Evolutionary conservation across 108 stramenopile species (phyloP).

Genomic region (Fragilariopsis cylindrus): DNA sequence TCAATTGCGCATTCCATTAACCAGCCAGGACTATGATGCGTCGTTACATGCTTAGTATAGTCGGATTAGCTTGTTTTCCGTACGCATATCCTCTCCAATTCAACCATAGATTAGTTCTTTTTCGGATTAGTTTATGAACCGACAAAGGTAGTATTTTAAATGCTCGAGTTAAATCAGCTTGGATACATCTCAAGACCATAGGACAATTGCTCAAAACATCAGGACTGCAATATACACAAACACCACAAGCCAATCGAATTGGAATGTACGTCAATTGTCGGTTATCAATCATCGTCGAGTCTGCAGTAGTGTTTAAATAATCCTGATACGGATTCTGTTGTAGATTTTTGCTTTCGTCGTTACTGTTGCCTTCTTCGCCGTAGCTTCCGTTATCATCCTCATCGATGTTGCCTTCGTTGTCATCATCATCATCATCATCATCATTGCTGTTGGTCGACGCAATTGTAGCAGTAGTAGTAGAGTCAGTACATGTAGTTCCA

Average conservation of each 20-base stretch:
- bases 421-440: neutral
- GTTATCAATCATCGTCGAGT: constrained; percentile 61
- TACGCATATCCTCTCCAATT: constrained; percentile 59
- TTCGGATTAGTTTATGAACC: constrained; percentile 51
- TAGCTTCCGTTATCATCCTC: neutral
- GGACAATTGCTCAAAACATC: constrained; percentile 61
- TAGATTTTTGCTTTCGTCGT: neutral
- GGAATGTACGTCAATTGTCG: constrained; percentile 48
- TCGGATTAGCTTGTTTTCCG: constrained; percentile 56
- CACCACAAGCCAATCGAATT: constrained; percentile 55
- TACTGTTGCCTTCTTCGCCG: neutral
- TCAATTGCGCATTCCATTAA: constrained; percentile 66
- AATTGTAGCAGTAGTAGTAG: no score
- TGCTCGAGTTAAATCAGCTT: constrained; percentile 56
- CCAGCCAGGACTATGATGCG: constrained; percentile 77
- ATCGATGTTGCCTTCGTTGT: constrained; percentile 12
- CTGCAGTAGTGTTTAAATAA: neutral
- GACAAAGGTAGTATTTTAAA: constrained; percentile 60
- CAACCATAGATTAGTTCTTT: constrained; percentile 71
- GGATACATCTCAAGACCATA: constrained; percentile 49
- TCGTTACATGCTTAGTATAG: constrained; percentile 62
- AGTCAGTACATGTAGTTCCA: neutral
- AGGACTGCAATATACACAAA: constrained; percentile 52
- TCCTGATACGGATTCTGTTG: neutral
- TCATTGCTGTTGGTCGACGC: no score